Evolutionary conservation across 371 early-diverging fungal genomes (phyloP).

Genomic region (Dichotomocladium elegans): DNA sequence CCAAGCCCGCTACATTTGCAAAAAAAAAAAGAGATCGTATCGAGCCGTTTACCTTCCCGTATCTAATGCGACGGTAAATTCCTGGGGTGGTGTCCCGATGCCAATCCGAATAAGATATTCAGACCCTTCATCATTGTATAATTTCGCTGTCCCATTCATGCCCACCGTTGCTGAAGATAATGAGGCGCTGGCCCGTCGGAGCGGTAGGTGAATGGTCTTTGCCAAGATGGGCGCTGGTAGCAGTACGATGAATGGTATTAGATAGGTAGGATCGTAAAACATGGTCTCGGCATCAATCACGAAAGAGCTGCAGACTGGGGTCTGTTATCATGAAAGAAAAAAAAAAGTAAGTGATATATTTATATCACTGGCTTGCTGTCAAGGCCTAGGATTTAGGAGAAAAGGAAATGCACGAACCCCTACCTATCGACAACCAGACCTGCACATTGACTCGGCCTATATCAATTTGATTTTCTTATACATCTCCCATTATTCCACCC

Average conservation of each 20-base stretch:
- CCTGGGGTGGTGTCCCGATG: conserved; percentile 30
- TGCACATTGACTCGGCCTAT: too few species aligned
- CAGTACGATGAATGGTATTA: not conserved
- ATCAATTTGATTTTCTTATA: too few species aligned
- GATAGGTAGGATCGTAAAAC: not conserved
- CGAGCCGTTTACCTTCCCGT: conserved; percentile 39
- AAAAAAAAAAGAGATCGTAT: not conserved
- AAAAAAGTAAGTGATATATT: too few species aligned
- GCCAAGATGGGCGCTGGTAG: not conserved
- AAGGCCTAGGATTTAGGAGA: too few species aligned
- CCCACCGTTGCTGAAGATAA: not conserved
- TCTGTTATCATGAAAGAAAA: too few species aligned
- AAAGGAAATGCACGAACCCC: too few species aligned
- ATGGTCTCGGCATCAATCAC: too few species aligned
- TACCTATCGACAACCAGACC: too few species aligned
- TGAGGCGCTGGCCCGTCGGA: not conserved
- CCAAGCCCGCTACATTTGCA: not conserved
- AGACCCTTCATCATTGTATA: conserved; percentile 26
- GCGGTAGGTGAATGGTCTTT: conserved; percentile 1
- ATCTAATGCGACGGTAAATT: conserved; percentile 29
- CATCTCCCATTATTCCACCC: too few species aligned
- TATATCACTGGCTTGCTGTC: too few species aligned
- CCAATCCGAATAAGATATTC: conserved; percentile 19
- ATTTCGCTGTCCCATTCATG: not conserved
- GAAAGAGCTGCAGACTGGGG: too few species aligned